Evolutionary conservation across 768 basidiomycete genomes (phyloP).

Genomic region (Gymnopilus junonius): DNA sequence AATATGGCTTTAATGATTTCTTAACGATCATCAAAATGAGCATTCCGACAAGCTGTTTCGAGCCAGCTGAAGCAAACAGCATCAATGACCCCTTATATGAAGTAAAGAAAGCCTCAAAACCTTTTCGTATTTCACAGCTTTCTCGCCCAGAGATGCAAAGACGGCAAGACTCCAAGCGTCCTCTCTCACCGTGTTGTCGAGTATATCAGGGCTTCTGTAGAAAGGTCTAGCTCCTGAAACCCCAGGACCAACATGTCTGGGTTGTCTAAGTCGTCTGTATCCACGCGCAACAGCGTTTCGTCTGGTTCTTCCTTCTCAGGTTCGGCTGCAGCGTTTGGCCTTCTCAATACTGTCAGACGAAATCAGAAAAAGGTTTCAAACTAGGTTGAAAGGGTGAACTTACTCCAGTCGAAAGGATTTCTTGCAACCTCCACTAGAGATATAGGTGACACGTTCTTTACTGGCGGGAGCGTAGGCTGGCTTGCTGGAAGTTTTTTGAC

Average conservation of each 20-base stretch:
- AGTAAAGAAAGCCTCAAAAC: slow-evolving; percentile 34
- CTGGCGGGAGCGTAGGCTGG: slow-evolving; percentile 32
- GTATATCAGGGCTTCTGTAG: slow-evolving; percentile 79
- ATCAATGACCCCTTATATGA: neutral
- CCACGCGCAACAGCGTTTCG: slow-evolving; percentile 19
- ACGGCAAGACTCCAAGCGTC: slow-evolving; percentile 74
- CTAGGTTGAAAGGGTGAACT: neutral
- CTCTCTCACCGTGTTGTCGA: slow-evolving; percentile 61
- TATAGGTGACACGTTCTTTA: slow-evolving; percentile 40
- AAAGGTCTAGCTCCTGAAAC: slow-evolving; percentile 83
- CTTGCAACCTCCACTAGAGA: slow-evolving; percentile 32
- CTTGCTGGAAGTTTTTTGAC: neutral
- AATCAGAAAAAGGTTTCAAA: neutral
- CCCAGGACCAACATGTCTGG: slow-evolving; percentile 77
- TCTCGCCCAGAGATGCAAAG: slow-evolving; percentile 74
- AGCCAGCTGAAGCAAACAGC: slow-evolving; percentile 52
- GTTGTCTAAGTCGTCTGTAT: slow-evolving; percentile 36
- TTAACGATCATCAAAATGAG: slow-evolving; percentile 72
- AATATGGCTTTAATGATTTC: slow-evolving; percentile 50
- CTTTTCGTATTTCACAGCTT: slow-evolving; percentile 66
- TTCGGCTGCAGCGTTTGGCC: slow-evolving; percentile 2
- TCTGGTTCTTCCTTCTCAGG: slow-evolving; percentile 1
- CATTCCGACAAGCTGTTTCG: slow-evolving; percentile 85
- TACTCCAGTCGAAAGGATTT: slow-evolving; percentile 31
- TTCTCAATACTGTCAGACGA: neutral